Base-by-base conservation (phyloP, 2,329 filamentous ascomycete genomes). In the Hypomyces perniciosus region DNA sequence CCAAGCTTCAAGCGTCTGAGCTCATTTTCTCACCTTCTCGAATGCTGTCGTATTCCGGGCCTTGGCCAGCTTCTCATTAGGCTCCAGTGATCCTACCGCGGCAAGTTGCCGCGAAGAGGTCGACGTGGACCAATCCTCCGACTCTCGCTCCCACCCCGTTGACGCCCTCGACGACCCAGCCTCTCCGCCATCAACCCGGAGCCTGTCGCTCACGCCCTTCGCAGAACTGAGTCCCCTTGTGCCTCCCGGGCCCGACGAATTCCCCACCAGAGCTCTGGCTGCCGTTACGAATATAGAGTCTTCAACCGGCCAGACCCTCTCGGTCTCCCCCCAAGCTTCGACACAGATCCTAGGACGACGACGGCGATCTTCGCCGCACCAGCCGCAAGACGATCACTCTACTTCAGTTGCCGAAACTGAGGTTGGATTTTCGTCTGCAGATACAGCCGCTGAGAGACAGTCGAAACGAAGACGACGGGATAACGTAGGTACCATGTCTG, bases 81-180 rank as follows among this genome's bases (percentile, higher is more conserved):
- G 45, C 29, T 45, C 44, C 52, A 50, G 30, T 34, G 33, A 50
- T 54, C 52, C 54, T 40, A 61, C 68, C 68, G 70, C 69, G 68
- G 70, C 65, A 54, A 57, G 55, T 55, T 59, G 58, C 68, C 68
- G 70, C 70, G 68, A 62, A 67, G 60, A 66, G 64, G 64, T 61
- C 68, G 69, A 68, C 61, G 68, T 72, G 70, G 70, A 72, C 62
- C 62, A 59, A 62, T 60, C 64, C 59, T 65, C 61, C 58, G 58
- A 61, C 59, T 55, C 66, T 57, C 62, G 59, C 59, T 65, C 62
- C 59, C 62, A 57, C 59, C 61, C 63, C 63, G 59, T 61, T 51
- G 56, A 62, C 60, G 58, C 77, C 75, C 72, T 85, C 81, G 84
- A 84, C 83, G 70, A 78, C 76, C 79, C 80, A 77, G 69, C 77